Conservation (phyloP, 140 eudicot species). For the Flaveria floridana region DNA sequence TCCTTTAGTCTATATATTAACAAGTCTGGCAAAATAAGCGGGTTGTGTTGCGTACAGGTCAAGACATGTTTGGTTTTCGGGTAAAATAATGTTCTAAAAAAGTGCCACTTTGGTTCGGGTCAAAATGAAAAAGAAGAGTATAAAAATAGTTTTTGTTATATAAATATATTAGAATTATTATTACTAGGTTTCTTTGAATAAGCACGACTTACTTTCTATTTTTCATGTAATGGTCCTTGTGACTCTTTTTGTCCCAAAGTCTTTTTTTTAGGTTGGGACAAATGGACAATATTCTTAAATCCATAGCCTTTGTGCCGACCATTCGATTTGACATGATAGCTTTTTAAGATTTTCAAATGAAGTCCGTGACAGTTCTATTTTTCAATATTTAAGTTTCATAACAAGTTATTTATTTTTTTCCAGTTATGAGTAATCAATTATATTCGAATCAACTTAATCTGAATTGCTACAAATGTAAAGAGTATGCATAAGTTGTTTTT, state of each 20-base stretch:
- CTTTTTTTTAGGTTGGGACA: not conserved
- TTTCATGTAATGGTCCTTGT: not conserved
- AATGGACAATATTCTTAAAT: constrained; percentile 2
- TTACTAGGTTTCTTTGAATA: not conserved
- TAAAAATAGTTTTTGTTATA: too few relatives aligned
- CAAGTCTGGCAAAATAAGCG: not conserved
- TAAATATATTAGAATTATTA: too few relatives aligned
- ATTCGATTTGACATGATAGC: constrained; percentile 2
- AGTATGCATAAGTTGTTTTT: not conserved
- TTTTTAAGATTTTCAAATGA: constrained; percentile 1
- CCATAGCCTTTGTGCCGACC: not conserved
- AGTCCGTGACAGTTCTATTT: not conserved
- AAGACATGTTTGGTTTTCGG: not conserved
- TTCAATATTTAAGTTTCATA: too few relatives aligned
- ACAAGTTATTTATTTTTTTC: too few relatives aligned
- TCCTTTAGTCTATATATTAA: not conserved
- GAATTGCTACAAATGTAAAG: not conserved
- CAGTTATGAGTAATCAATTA: too few relatives aligned
- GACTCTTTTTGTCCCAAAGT: not conserved
- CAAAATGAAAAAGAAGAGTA: not conserved
- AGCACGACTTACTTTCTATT: not conserved
- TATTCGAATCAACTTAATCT: not conserved
- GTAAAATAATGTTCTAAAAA: too few relatives aligned
- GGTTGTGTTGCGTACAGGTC: not conserved
- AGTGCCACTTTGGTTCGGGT: not conserved